phyloP scores from a whole-genome alignment of 805 yeast genomes.

The Huiozyma sinensis region DNA sequence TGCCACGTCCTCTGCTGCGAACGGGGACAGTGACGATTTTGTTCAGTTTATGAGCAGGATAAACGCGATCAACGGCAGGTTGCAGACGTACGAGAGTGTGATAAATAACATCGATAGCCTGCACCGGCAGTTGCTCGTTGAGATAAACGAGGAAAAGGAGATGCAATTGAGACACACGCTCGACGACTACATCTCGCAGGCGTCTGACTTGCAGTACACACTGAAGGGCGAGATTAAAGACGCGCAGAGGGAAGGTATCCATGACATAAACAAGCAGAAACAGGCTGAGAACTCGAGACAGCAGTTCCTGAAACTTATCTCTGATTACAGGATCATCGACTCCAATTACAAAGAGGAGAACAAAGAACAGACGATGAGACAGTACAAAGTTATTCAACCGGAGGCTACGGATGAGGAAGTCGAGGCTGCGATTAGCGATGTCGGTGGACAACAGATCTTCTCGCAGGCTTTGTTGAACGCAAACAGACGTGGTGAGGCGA shows the following conservation, averaged over 20 bases:
- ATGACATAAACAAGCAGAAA: constrained; percentile 70
- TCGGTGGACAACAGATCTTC: constrained; percentile 82
- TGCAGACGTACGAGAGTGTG: constrained; percentile 59
- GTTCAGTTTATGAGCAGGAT: constrained; percentile 60
- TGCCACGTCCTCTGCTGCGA: constrained; percentile 1
- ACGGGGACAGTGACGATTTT: constrained; percentile 32
- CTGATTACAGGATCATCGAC: constrained; percentile 78
- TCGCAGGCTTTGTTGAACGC: constrained; percentile 84
- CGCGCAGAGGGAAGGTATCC: constrained; percentile 58
- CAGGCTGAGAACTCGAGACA: constrained; percentile 86
- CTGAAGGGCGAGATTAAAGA: constrained; percentile 69
- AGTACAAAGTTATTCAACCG: constrained; percentile 81
- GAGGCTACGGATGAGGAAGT: constrained; percentile 78
- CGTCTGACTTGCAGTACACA: constrained; percentile 62
- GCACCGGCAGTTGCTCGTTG: constrained; percentile 62
- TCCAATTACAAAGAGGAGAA: constrained; percentile 77
- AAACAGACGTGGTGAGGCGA: constrained; percentile 88
- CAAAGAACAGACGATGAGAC: constrained; percentile 82
- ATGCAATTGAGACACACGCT: constrained; percentile 61
- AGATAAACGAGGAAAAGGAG: constrained; percentile 61
- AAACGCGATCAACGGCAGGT: constrained; percentile 54
- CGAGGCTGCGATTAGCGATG: constrained; percentile 73
- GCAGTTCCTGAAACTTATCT: constrained; percentile 75
- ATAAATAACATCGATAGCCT: constrained; percentile 59
- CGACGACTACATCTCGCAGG: constrained; percentile 67